Percentiles rank a stretch among this genome's conserved stretches.
phyloP scores from a whole-genome alignment of 1,284 basidiomycete species.

The Trametes sp. region DNA sequence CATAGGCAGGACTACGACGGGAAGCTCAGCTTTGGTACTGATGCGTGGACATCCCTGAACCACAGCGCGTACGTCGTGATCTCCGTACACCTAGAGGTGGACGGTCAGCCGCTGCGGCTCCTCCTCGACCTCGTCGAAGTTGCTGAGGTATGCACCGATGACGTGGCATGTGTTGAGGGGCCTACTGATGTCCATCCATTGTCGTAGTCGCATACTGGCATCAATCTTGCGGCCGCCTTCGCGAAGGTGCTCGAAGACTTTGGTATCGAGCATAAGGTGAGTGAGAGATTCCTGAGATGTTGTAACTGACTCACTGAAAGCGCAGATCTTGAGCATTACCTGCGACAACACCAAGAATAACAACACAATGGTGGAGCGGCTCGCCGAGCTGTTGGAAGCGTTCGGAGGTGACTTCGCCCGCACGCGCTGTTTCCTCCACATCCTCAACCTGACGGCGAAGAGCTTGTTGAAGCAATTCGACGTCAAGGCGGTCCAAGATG shows the following conservation, averaged over 20 bases:
- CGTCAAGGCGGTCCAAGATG: neutral
- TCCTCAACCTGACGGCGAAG: slow-evolving; percentile 43
- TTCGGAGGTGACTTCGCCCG: slow-evolving; percentile 36
- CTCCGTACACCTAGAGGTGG: slow-evolving; percentile 36
- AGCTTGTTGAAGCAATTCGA: slow-evolving; percentile 25
- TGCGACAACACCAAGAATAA: slow-evolving; percentile 45
- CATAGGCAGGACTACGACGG: slow-evolving; percentile 29
- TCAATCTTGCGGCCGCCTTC: slow-evolving; percentile 39
- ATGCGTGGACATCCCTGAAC: slow-evolving; percentile 45
- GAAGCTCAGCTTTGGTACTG: slow-evolving; percentile 37
- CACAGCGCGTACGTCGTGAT: slow-evolving; percentile 38
- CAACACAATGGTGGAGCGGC: slow-evolving; percentile 41
- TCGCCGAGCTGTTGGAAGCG: slow-evolving; percentile 29
- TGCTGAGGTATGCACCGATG: neutral
- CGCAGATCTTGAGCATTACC: slow-evolving; percentile 28
- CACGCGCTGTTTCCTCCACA: slow-evolving; percentile 44
- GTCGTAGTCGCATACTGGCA: slow-evolving; percentile 33
- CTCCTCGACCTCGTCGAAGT: slow-evolving; percentile 30
- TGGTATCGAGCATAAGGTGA: slow-evolving; percentile 43
- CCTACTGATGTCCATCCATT: neutral
- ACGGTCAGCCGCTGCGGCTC: slow-evolving; percentile 35
- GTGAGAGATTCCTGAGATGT: slow-evolving; percentile 4
- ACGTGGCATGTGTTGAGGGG: neutral
- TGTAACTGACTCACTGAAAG: neutral
- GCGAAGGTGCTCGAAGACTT: slow-evolving; percentile 39